Percentiles rank a stretch among this genome's conserved stretches.
Conservation (phyloP, 129 eudicot genomes). For the Flaveria brownii region DNA sequence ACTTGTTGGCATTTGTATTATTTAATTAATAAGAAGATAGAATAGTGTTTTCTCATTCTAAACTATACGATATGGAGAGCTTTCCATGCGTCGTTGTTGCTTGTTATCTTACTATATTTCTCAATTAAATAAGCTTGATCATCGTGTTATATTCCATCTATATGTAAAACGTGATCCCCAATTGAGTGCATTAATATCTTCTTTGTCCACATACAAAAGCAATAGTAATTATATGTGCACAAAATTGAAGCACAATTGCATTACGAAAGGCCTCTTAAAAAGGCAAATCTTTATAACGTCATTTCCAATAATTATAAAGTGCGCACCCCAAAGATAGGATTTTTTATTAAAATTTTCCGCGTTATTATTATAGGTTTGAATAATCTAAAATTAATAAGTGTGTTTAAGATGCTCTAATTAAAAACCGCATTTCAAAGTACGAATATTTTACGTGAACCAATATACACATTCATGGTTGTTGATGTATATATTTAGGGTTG, state of each 20-base stretch:
- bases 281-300: slow-evolving; percentile 14
- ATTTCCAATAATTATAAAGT: slow-evolving; percentile 29
- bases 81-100: background rate
- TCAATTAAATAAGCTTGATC: background rate
- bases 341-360: slow-evolving; percentile 12
- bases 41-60: background rate
- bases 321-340: slow-evolving; percentile 12
- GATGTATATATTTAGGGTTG: too few relatives aligned
- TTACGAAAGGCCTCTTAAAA: slow-evolving; percentile 17
- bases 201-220: slow-evolving; percentile 9
- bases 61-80: background rate
- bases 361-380: background rate
- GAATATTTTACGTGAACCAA: too few relatives aligned
- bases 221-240: slow-evolving; percentile 11
- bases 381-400: background rate
- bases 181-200: background rate
- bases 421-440: too few relatives aligned
- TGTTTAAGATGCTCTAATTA: too few relatives aligned
- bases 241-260: slow-evolving; percentile 17
- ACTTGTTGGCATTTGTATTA: too few relatives aligned
- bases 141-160: background rate
- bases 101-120: background rate
- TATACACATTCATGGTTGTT: too few relatives aligned
- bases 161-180: background rate
- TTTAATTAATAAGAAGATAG: background rate